These are phyloP conservation scores for Samsoniella hepiali DNA, from an alignment of 2,329 filamentous ascomycete species.

Conservation along the genomic window DNA sequence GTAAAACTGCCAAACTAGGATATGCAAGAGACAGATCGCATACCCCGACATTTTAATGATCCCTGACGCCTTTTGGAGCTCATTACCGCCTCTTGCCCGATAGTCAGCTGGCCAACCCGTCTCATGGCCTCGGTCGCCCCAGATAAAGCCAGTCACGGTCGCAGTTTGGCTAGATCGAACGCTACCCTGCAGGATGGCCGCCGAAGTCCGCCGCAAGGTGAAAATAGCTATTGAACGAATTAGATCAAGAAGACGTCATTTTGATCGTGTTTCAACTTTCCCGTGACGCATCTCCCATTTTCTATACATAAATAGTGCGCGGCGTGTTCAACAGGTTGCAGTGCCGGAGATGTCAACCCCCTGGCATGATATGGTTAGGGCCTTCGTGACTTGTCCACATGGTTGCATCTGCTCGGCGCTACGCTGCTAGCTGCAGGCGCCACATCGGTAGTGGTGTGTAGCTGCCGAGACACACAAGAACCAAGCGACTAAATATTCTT, in stretches of 20 bases:
- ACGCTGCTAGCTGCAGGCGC: neutral
- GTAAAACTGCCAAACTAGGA: neutral
- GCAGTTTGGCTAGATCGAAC: neutral
- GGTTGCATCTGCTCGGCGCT: neutral
- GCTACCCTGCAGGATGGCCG: neutral
- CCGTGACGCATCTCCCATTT: neutral
- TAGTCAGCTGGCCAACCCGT: conserved; percentile 6
- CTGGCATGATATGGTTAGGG: neutral
- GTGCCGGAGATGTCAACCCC: neutral
- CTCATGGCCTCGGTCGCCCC: conserved; percentile 9
- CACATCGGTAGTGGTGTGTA: conserved; percentile 4
- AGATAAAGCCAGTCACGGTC: conserved; percentile 8
- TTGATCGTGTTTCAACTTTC: neutral
- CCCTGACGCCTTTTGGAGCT: neutral
- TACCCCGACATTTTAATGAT: neutral
- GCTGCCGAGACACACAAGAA: neutral
- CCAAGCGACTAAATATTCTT: neutral
- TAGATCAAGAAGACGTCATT: neutral
- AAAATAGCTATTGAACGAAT: neutral
- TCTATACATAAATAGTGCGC: neutral
- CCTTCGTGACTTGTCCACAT: conserved; percentile 16
- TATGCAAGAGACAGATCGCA: neutral
- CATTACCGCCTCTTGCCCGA: conserved; percentile 1
- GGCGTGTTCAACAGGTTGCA: neutral
- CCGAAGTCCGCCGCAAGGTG: neutral